These are phyloP conservation scores for Phytomonas francai DNA, from an alignment of 208 protist species.

Conservation along the genomic window DNA sequence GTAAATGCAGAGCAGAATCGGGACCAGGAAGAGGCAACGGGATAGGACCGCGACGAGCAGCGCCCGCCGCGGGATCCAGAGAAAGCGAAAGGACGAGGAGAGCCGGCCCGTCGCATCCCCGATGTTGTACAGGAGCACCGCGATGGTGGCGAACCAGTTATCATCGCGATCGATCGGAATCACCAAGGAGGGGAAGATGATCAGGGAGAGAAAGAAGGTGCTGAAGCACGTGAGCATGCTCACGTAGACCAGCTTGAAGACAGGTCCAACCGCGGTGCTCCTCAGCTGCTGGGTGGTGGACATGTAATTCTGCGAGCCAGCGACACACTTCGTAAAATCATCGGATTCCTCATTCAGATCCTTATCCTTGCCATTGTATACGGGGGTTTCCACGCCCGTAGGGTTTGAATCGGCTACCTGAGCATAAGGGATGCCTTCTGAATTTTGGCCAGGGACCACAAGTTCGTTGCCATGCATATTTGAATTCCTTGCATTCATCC, in stretches of 20 bases:
- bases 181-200: conserved; percentile 70
- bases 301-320: conserved; percentile 27
- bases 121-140: conserved; percentile 79
- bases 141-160: conserved; percentile 76
- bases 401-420: conserved; percentile 7
- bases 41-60: conserved; percentile 26
- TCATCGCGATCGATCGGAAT: conserved; percentile 50
- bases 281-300: conserved; percentile 53
- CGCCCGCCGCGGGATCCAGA: conserved; percentile 44
- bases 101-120: conserved; percentile 64
- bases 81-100: conserved; percentile 29
- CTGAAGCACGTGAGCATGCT: conserved; percentile 55
- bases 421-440: no score
- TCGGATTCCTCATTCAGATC: conserved; percentile 17
- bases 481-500: no score
- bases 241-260: conserved; percentile 58
- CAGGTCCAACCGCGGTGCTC: conserved; percentile 34
- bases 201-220: conserved; percentile 68
- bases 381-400: conserved; percentile 6
- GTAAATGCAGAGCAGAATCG: conserved; percentile 80
- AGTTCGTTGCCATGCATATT: no score
- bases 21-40: conserved; percentile 57
- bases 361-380: conserved; percentile 16
- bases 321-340: background rate
- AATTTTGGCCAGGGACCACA: no score